Evolutionary conservation across 208 protist species (phyloP).

Genomic region (Crithidia brevicula): DNA sequence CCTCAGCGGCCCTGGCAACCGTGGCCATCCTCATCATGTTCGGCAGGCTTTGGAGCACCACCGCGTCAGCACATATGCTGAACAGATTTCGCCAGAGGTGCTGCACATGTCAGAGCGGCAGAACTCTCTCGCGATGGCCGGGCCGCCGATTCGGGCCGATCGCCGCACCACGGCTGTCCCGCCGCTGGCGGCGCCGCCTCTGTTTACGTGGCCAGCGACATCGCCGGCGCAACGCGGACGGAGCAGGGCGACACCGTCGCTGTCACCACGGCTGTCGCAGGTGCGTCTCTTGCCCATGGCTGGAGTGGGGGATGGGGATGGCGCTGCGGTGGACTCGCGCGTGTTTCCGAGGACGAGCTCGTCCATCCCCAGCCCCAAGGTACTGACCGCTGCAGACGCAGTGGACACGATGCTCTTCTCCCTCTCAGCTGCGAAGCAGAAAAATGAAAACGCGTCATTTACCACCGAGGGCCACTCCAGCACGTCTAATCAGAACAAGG

Average conservation of each 20-base stretch:
- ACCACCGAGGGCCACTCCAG: too few relatives aligned
- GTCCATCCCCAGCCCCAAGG: too few relatives aligned
- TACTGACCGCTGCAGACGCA: too few relatives aligned
- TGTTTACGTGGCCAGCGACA: not conserved
- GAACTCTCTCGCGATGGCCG: not conserved
- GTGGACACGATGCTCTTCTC: conserved; percentile 1
- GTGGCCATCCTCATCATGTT: not conserved
- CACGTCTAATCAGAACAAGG: too few relatives aligned
- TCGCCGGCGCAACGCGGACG: not conserved
- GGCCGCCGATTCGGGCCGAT: not conserved
- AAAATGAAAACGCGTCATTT: too few relatives aligned
- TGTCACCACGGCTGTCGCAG: not conserved
- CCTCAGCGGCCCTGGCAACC: not conserved
- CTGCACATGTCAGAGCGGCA: not conserved
- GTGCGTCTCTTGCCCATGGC: not conserved
- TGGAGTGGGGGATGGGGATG: too few relatives aligned
- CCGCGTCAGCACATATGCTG: not conserved
- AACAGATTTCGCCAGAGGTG: not conserved
- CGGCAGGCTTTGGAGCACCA: conserved; percentile 9
- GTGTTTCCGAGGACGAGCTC: not conserved
- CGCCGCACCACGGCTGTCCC: conserved; percentile 11
- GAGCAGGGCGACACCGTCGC: not conserved
- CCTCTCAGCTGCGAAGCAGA: too few relatives aligned
- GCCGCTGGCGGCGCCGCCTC: not conserved
- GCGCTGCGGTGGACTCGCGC: not conserved